Evolutionary conservation across 108 stramenopile species (phyloP), one percentile per base, ranked within the genome.

Genomic region (Cyclotella cryptica): DNA sequence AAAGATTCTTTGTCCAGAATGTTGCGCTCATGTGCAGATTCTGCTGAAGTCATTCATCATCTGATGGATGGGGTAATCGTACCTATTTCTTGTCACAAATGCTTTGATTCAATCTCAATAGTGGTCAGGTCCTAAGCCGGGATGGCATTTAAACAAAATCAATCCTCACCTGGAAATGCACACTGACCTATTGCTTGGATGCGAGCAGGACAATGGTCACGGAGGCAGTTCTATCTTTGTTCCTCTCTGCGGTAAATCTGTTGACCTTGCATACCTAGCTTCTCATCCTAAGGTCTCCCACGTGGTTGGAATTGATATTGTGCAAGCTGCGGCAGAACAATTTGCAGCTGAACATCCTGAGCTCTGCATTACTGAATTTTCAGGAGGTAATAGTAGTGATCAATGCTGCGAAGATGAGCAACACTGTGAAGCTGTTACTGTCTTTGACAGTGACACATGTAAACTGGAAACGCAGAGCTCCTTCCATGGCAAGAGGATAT

Each of bases 241-340:
- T 28, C 94, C 94, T n/a, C 83, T 95, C 18, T 95, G 94, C 72
- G 94, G 94, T 52, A 95, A 95, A 80, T 86, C 94, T 44, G 79
- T 93, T 15, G 94, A 95, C 60, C 84, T 95, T 86, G 87, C 89
- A 7, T 90, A 75, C 67, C 77, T 95, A 24, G 85, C 92, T 12
- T 63, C 51, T 2, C 66, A 84, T 61, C 55, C 74, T 17, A 62
- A 55, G 29, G 82, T 87, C 24, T 72, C 58, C 0, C 65, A 75
- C 45, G 88, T 93, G 28, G 89, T 92, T 12, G 94, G 94, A 27
- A 84, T 93, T 29, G 94, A 95, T 71, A 91, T 92, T 9, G 78
- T 95, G 22, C 76, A 81, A 12, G 63, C 84, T 64, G 92, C 94
- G 0, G 74, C 92, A 53, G 87, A 89, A 66, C 87, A 88, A 66